Evolutionary conservation across 352 stramenopile species (phyloP).

Genomic region (Globisporangium uncinulatum): DNA sequence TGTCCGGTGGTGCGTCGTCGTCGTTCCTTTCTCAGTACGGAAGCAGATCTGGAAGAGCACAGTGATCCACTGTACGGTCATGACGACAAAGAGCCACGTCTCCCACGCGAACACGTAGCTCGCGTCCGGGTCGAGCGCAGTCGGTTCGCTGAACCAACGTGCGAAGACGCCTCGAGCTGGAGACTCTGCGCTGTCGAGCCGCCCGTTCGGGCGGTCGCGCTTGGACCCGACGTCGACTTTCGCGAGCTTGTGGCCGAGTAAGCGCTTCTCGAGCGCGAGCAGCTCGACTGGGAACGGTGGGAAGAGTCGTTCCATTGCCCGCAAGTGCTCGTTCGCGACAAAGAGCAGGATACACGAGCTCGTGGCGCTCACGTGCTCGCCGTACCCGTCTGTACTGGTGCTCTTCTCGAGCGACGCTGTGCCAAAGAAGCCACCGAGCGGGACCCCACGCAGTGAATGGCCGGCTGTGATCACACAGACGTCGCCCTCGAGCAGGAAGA

Average conservation of each 20-base stretch:
- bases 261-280: slow-evolving; percentile 18
- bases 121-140: slow-evolving; percentile 30
- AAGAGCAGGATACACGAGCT: slow-evolving; percentile 30
- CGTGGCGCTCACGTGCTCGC: slow-evolving; percentile 24
- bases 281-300: slow-evolving; percentile 16
- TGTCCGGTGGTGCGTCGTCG: slow-evolving; percentile 7
- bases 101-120: slow-evolving; percentile 28
- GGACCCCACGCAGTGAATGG: slow-evolving; percentile 6
- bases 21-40: slow-evolving; percentile 15
- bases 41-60: slow-evolving; percentile 40
- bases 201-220: not conserved
- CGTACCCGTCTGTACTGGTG: slow-evolving; percentile 19
- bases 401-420: slow-evolving; percentile 13
- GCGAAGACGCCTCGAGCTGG: not conserved
- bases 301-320: slow-evolving; percentile 20
- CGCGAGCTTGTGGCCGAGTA: slow-evolving; percentile 26
- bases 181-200: not conserved
- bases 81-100: slow-evolving; percentile 34
- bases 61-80: slow-evolving; percentile 36
- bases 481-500: slow-evolving; percentile 27
- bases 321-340: slow-evolving; percentile 18
- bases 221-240: slow-evolving; percentile 15
- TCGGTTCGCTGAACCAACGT: not conserved
- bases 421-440: slow-evolving; percentile 30
- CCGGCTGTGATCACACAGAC: not conserved